Evolutionary conservation across 2,329 filamentous ascomycete genomes (phyloP).

Genomic region (Colletotrichum lentis): DNA sequence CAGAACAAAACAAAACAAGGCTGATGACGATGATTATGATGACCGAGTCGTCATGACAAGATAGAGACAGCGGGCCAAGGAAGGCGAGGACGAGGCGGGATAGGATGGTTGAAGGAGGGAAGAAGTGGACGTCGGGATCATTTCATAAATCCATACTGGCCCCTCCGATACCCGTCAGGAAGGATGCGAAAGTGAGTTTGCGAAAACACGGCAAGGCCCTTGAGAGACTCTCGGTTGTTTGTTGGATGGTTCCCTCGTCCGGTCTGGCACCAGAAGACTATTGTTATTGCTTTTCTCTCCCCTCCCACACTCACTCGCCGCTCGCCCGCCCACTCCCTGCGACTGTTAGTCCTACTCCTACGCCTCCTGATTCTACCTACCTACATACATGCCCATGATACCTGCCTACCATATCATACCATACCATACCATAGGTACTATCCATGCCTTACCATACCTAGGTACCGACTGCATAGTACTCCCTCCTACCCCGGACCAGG

Average conservation of each 20-base stretch:
- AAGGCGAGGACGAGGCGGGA: not conserved
- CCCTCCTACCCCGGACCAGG: not conserved
- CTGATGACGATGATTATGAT: slow-evolving; percentile 1
- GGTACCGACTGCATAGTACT: no score
- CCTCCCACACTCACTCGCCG: not conserved
- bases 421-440: no score
- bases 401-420: no score
- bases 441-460: no score
- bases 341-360: not conserved
- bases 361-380: not conserved
- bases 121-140: slow-evolving; percentile 32
- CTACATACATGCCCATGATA: no score
- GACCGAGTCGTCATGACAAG: slow-evolving; percentile 23
- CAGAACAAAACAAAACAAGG: not conserved
- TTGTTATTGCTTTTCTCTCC: slow-evolving; percentile 39
- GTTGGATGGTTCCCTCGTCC: slow-evolving; percentile 14
- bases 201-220: slow-evolving; percentile 25
- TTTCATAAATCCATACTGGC: slow-evolving; percentile 35
- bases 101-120: slow-evolving; percentile 13
- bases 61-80: slow-evolving; percentile 2
- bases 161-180: slow-evolving; percentile 15
- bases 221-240: slow-evolving; percentile 35
- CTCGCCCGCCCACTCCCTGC: not conserved
- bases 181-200: slow-evolving; percentile 26
- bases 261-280: slow-evolving; percentile 33